Evolutionary conservation across 139 green algal species (phyloP), one percentile per base, ranked within the genome.

Genomic region (Ettlia oleoabundans): DNA sequence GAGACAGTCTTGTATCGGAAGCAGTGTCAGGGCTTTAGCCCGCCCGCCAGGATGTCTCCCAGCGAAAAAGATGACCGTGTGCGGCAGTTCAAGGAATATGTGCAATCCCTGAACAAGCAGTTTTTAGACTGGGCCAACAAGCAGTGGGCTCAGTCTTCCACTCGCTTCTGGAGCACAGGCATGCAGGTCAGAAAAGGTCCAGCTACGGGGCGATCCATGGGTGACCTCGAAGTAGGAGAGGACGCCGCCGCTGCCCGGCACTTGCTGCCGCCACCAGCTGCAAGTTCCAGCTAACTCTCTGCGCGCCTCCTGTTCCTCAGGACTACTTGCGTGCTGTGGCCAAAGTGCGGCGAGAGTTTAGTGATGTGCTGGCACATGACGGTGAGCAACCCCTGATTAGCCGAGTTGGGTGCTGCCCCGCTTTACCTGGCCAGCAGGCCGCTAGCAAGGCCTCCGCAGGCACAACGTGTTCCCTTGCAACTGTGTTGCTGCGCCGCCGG

Each of bases 261-360:
- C n/a, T n/a, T n/a, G n/a, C n/a, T n/a, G n/a, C n/a, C n/a, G n/a
- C n/a, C n/a, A n/a, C n/a, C n/a, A n/a, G n/a, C n/a, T n/a, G n/a
- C n/a, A n/a, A n/a, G n/a, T n/a, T n/a, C n/a, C n/a, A n/a, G n/a
- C n/a, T n/a, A n/a, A n/a, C n/a, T n/a, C n/a, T n/a, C n/a, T n/a
- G n/a, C n/a, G n/a, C n/a, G n/a, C n/a, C n/a, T n/a, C 47, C 47
- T 15, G 15, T 58, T 58, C 47, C 47, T 28, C 55, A 76, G 15
- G 87, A 91, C 69, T 91, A 91, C 51, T 38, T 87, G 37, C 76
- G 84, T 2, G 77, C 89, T 42, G 30, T 69, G 21, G 85, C 83
- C 43, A 89, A 86, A 43, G 82, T 91, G 7, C 71, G 85, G 1
- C 69, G 83, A 0, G 78, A 91, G 69, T 90, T 88, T 75, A 53